A percentile compares a stretch with the other conserved stretches of the same genome.
These are phyloP conservation scores for Coriolopsis trogii DNA, from an alignment of 1,284 basidiomycete genomes.

Conservation along the genomic window DNA sequence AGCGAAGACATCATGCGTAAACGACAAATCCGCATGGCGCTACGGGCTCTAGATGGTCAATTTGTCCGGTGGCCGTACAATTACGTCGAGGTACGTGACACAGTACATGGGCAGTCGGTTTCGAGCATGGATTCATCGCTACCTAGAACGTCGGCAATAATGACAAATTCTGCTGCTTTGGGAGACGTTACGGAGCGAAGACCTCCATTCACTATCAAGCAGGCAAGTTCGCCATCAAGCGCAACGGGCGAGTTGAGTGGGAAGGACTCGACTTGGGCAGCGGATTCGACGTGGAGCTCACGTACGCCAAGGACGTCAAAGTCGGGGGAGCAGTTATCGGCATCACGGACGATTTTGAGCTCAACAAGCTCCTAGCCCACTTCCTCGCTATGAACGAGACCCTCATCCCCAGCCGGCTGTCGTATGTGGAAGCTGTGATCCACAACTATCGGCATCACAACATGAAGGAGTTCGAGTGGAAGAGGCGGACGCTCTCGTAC, in stretches of 20 bases:
- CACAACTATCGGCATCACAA: slow-evolving; percentile 57
- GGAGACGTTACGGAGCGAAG: slow-evolving; percentile 51
- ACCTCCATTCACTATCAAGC: slow-evolving; percentile 51
- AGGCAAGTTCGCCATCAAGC: slow-evolving; percentile 59
- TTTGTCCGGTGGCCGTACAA: slow-evolving; percentile 69
- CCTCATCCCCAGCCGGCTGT: slow-evolving; percentile 50
- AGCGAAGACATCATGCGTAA: slow-evolving; percentile 50
- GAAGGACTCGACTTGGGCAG: slow-evolving; percentile 64
- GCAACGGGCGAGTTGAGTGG: slow-evolving; percentile 60
- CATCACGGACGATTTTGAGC: slow-evolving; percentile 67
- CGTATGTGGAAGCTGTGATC: slow-evolving; percentile 52
- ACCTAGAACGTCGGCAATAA: slow-evolving; percentile 49
- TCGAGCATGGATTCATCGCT: neutral
- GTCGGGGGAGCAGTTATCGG: slow-evolving; percentile 64
- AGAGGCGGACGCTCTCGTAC: slow-evolving; percentile 64
- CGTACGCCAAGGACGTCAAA: slow-evolving; percentile 55
- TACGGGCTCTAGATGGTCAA: slow-evolving; percentile 72
- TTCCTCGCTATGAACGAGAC: slow-evolving; percentile 68
- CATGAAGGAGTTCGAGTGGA: slow-evolving; percentile 53
- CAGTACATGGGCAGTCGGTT: slow-evolving; percentile 5
- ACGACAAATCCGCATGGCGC: slow-evolving; percentile 65
- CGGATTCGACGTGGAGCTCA: slow-evolving; percentile 69
- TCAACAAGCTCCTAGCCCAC: slow-evolving; percentile 63
- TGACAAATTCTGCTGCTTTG: slow-evolving; percentile 45
- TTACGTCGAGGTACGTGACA: slow-evolving; percentile 51